Conservation (phyloP, 225 moss, liverwort and hornwort genomes). For the Ulota crispa region DNA sequence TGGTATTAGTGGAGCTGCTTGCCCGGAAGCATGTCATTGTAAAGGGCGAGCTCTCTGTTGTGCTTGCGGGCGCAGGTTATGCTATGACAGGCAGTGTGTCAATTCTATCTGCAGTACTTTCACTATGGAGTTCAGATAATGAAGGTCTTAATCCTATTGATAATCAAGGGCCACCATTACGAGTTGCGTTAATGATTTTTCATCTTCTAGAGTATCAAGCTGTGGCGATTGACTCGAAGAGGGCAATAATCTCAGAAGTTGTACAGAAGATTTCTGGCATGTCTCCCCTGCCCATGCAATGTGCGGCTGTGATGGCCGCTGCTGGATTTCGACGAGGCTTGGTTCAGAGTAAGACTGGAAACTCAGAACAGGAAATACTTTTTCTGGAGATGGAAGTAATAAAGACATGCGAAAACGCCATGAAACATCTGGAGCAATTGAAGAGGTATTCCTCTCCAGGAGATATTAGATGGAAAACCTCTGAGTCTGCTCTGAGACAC, state of each 20-base stretch:
- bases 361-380: conserved; percentile 43
- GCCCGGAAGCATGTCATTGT: conserved; percentile 56
- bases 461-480: conserved; percentile 35
- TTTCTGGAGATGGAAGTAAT: conserved; percentile 43
- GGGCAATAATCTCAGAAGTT: conserved; percentile 38
- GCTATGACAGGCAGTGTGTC: conserved; percentile 46
- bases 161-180: conserved; percentile 50
- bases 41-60: conserved; percentile 49
- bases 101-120: conserved; percentile 51
- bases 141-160: conserved; percentile 24
- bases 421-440: conserved; percentile 31
- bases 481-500: conserved; percentile 38
- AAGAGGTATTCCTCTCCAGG: conserved; percentile 21
- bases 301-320: conserved; percentile 66
- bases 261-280: conserved; percentile 29
- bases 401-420: conserved; percentile 39
- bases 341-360: conserved; percentile 45
- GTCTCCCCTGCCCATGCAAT: conserved; percentile 37
- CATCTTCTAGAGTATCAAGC: conserved; percentile 82
- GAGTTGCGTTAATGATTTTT: conserved; percentile 69
- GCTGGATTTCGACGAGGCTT: conserved; percentile 79
- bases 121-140: conserved; percentile 56
- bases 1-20: conserved; percentile 52
- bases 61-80: conserved; percentile 81
- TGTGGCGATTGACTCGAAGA: conserved; percentile 45